phyloP scores from a whole-genome alignment of 306 rosid genomes.

The Cucurbita pepo region DNA sequence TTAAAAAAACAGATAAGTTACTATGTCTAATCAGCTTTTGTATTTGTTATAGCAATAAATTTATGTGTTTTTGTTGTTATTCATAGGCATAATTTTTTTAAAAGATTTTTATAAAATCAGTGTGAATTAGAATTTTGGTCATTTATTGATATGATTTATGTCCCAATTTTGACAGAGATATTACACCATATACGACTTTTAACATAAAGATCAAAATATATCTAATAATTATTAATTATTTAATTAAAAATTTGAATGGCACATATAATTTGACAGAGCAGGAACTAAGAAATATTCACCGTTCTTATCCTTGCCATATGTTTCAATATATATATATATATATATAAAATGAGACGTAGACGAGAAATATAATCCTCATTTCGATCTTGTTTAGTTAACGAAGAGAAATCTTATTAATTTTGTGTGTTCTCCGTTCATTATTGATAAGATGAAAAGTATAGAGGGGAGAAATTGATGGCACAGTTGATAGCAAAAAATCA shows the following conservation, averaged over 20 bases:
- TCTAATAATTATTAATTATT: background rate
- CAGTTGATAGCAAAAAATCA: background rate
- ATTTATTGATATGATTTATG: background rate
- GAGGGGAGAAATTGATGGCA: background rate
- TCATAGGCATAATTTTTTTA: background rate
- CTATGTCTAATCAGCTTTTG: background rate
- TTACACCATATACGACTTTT: background rate
- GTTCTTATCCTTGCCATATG: too few relatives aligned
- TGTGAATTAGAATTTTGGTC: background rate
- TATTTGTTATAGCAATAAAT: background rate
- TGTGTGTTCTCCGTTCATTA: too few relatives aligned
- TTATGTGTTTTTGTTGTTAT: background rate
- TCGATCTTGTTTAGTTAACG: too few relatives aligned
- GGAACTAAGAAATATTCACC: too few relatives aligned
- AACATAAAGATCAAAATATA: background rate
- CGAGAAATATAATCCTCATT: too few relatives aligned
- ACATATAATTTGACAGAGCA: too few relatives aligned
- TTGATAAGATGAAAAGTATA: background rate
- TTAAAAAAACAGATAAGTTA: background rate
- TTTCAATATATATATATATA: too few relatives aligned
- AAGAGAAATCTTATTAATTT: too few relatives aligned
- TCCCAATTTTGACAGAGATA: background rate
- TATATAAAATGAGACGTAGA: too few relatives aligned
- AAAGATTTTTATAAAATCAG: background rate
- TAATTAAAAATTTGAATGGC: too few relatives aligned